A percentile compares a stretch with the other conserved stretches of the same genome.
Evolutionary conservation across 2,329 filamentous ascomycete genomes (phyloP).

Genomic region (Pseudocercospora musae): DNA sequence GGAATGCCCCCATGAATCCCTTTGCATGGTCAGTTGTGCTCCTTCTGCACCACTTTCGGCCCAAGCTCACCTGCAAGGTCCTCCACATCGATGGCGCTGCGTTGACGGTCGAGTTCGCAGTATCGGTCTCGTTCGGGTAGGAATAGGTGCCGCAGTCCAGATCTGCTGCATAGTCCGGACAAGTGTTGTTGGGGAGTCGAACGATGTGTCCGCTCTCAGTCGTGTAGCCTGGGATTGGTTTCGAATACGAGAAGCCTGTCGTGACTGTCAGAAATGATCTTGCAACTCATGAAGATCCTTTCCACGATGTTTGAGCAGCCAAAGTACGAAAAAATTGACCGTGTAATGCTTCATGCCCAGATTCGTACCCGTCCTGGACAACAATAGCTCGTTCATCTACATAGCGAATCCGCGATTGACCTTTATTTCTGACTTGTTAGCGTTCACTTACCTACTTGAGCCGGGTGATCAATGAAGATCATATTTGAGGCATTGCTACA

Average conservation of each 20-base stretch:
- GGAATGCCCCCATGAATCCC: constrained; percentile 62
- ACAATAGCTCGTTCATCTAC: neutral
- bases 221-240: constrained; percentile 42
- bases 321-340: neutral
- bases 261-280: neutral
- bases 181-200: constrained; percentile 25
- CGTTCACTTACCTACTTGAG: neutral
- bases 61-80: neutral
- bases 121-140: constrained; percentile 49
- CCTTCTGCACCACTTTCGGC: neutral
- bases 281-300: neutral
- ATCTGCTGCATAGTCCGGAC: constrained; percentile 22
- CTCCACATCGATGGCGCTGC: constrained; percentile 60
- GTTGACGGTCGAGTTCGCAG: constrained; percentile 51
- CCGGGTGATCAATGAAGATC: constrained; percentile 68
- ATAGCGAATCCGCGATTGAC: neutral
- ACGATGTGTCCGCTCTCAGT: constrained; percentile 39
- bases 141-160: constrained; percentile 55
- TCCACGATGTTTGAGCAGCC: neutral
- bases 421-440: neutral
- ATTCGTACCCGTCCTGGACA: neutral
- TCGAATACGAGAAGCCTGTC: constrained; percentile 54
- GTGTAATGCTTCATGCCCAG: neutral
- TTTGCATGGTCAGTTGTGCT: constrained; percentile 44
- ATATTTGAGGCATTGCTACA: constrained; percentile 57